Evolutionary conservation across 306 rosid species (phyloP).

Genomic region (Pterocarpus santalinus): DNA sequence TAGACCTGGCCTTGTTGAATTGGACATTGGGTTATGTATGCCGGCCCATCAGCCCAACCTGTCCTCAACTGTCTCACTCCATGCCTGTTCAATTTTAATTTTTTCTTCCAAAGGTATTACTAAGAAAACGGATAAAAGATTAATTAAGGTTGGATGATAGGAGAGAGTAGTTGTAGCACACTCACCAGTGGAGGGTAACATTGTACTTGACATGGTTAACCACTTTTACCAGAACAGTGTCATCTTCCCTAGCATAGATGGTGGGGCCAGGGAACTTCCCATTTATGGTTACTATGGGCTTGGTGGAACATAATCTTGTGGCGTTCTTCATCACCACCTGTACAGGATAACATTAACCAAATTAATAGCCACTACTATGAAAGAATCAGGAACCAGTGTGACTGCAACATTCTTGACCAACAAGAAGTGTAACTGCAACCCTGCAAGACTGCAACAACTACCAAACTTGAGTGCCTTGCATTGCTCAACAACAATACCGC

Average conservation of each 20-base stretch:
- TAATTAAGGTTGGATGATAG: neutral
- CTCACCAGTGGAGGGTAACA: conserved; percentile 88
- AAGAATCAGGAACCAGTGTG: conserved; percentile 57
- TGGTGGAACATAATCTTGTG: conserved; percentile 62
- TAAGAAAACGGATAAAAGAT: neutral
- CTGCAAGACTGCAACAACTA: neutral
- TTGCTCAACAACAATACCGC: conserved; percentile 39
- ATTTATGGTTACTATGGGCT: conserved; percentile 58
- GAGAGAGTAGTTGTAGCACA: neutral
- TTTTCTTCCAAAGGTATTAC: neutral
- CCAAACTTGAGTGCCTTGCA: conserved; percentile 51
- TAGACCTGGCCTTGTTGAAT: conserved; percentile 75
- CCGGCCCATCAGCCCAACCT: conserved; percentile 97
- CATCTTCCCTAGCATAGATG: conserved; percentile 66
- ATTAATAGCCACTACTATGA: conserved; percentile 45
- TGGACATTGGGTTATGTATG: conserved; percentile 92
- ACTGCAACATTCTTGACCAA: conserved; percentile 56
- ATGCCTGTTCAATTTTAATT: conserved; percentile 63
- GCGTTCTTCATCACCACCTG: conserved; percentile 67
- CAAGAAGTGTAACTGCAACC: conserved; percentile 46
- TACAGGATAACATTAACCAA: neutral
- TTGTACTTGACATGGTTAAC: conserved; percentile 85
- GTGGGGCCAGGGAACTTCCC: conserved; percentile 66
- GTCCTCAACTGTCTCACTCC: conserved; percentile 77
- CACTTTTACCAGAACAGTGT: conserved; percentile 56